Base-by-base conservation (phyloP, 1,139 yeast genomes). In the Magnusiomyces fungicola region DNA sequence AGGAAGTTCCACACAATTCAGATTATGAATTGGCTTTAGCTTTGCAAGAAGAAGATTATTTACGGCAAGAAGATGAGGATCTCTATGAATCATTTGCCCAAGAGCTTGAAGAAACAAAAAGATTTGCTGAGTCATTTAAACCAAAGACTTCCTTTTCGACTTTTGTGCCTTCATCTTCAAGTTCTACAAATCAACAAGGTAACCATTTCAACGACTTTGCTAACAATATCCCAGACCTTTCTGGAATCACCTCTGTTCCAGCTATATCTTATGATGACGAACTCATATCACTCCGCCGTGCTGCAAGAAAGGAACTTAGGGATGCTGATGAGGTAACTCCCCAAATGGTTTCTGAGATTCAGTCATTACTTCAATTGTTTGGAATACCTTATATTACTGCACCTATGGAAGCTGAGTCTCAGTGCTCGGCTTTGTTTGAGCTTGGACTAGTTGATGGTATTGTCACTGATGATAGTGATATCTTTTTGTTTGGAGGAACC, bases 381-480 rank as follows among this genome's bases (percentile, higher is more conserved):
- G 98, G 98, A 0, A 84, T 92, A 10, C 98, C 98, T 0, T 92
- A 79, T 58, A 77, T 92, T 6, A 87, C 96, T 0, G 97, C 97
- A 0, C 97, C 97, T 0, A 88, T 87, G 88, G 98, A 92, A 67
- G 98, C 98, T 1, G 98, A 92, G 69, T 97, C 97, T 0, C 98
- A 92, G 61, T 92, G 98, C 67, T 97, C 96, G 0, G 87, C 82
- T 56, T 68, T 92, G 10, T 67, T 79, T 46, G 66, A 68, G 24
- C 65, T 88, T 18, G 78, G 78, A 0, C 71, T 92, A 23, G 97
- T 92, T 1, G 98, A 94, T 65, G 99, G 98, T 0, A 85, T 92
- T 21, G 83, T 94, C 19, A 94, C 98, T 0, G 99, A 94, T 65
- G 99, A 94, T 71, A 87, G 96, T 58, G 99, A 94, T 75, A 89